Conservation (phyloP, 2,329 filamentous ascomycete species). For the Pseudocercospora cruenta region DNA sequence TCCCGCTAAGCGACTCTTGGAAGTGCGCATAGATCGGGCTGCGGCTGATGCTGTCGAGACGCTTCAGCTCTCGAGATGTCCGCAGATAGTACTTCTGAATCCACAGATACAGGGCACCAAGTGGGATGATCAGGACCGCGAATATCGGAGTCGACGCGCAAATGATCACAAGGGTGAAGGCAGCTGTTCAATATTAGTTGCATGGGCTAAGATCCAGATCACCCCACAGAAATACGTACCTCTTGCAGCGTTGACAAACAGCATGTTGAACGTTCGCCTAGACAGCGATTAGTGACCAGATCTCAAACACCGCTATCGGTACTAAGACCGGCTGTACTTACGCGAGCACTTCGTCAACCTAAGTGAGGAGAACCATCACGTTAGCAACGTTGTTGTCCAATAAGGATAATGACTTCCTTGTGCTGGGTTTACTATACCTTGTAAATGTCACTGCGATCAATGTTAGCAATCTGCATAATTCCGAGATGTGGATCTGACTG, state of each 20-base stretch:
- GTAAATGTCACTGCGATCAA: constrained; percentile 25
- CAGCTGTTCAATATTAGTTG: constrained; percentile 42
- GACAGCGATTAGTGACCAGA: constrained; percentile 34
- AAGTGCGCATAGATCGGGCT: constrained; percentile 98
- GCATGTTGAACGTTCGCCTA: constrained; percentile 91
- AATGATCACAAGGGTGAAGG: constrained; percentile 86
- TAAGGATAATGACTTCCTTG: not conserved
- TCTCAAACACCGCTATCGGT: constrained; percentile 9
- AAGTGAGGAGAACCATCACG: not conserved
- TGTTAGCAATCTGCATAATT: constrained; percentile 1
- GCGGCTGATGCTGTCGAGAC: constrained; percentile 90
- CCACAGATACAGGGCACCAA: constrained; percentile 80
- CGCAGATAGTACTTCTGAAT: constrained; percentile 97
- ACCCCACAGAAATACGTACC: constrained; percentile 42
- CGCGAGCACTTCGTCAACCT: constrained; percentile 87
- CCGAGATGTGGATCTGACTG: constrained; percentile 4
- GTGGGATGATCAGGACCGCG: constrained; percentile 75
- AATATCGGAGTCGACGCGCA: constrained; percentile 81
- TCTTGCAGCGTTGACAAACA: constrained; percentile 56
- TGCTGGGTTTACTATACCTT: constrained; percentile 15
- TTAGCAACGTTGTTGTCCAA: constrained; percentile 14
- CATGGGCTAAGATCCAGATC: constrained; percentile 8
- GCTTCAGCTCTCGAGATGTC: constrained; percentile 93
- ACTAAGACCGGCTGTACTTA: constrained; percentile 41
- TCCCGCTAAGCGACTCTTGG: constrained; percentile 91